phyloP scores from a whole-genome alignment of 1,284 basidiomycete genomes.

The Cryptococcus sp. region DNA sequence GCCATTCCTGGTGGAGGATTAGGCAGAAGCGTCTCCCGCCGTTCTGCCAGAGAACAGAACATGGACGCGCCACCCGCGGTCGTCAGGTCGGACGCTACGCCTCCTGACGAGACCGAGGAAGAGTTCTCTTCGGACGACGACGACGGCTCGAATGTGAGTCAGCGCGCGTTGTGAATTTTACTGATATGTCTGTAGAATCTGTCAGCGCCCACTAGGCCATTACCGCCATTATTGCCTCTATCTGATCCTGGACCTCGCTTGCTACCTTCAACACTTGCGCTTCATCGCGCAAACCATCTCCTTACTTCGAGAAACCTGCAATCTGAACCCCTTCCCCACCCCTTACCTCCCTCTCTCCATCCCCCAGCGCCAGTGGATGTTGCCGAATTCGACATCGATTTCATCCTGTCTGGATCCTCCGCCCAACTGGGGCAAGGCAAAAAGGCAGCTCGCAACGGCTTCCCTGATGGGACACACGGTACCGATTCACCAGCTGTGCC shows the following conservation, averaged over 20 bases:
- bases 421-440: constrained; percentile 41
- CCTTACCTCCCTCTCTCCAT: constrained; percentile 50
- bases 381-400: constrained; percentile 56
- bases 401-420: constrained; percentile 53
- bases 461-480: neutral
- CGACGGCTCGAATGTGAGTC: constrained; percentile 22
- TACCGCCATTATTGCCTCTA: constrained; percentile 51
- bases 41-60: constrained; percentile 16
- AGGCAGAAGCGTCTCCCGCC: constrained; percentile 22
- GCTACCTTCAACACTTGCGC: constrained; percentile 49
- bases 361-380: constrained; percentile 53
- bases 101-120: constrained; percentile 13
- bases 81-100: neutral
- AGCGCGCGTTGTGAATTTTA: neutral
- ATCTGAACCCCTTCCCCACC: constrained; percentile 51
- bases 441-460: constrained; percentile 5
- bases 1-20: constrained; percentile 38
- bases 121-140: constrained; percentile 28
- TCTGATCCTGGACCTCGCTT: constrained; percentile 54
- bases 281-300: constrained; percentile 52
- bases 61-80: constrained; percentile 15
- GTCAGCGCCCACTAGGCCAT: constrained; percentile 29
- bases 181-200: constrained; percentile 1
- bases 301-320: constrained; percentile 48
- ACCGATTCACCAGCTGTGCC: neutral